These are phyloP conservation scores for Cryptosporidium ryanae DNA, from an alignment of 169 alveolate species.

Conservation along the genomic window DNA sequence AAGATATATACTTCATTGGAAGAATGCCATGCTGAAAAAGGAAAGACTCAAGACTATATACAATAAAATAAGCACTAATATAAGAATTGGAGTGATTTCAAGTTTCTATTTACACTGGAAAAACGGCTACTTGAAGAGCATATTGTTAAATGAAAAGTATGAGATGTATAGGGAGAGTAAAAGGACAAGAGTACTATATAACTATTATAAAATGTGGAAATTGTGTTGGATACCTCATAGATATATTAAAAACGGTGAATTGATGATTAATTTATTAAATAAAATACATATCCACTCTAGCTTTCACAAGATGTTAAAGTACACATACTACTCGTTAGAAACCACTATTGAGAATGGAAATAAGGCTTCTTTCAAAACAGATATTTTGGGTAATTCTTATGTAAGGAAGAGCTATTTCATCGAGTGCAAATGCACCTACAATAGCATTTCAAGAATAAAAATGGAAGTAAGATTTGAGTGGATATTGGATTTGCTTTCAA, in stretches of 20 bases:
- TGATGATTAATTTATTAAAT: constrained; percentile 16
- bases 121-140: background rate
- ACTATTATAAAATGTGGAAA: constrained; percentile 9
- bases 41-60: background rate
- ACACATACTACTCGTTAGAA: constrained; percentile 3
- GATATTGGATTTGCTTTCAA: constrained; percentile 8
- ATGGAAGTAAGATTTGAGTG: background rate
- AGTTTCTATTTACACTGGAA: background rate
- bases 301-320: constrained; percentile 12
- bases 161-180: background rate
- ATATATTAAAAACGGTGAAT: background rate
- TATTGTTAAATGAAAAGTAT: background rate
- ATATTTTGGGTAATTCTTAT: background rate
- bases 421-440: constrained; percentile 45
- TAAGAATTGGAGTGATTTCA: background rate
- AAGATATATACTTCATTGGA: constrained; percentile 7
- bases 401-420: constrained; percentile 10
- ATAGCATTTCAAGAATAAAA: background rate
- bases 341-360: background rate
- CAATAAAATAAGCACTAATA: background rate
- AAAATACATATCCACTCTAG: constrained; percentile 8
- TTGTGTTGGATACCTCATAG: constrained; percentile 37
- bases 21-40: background rate
- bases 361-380: background rate
- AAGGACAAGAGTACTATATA: background rate